Base-by-base conservation (phyloP, 495 filamentous ascomycete species). In the Thozetella sp. region DNA sequence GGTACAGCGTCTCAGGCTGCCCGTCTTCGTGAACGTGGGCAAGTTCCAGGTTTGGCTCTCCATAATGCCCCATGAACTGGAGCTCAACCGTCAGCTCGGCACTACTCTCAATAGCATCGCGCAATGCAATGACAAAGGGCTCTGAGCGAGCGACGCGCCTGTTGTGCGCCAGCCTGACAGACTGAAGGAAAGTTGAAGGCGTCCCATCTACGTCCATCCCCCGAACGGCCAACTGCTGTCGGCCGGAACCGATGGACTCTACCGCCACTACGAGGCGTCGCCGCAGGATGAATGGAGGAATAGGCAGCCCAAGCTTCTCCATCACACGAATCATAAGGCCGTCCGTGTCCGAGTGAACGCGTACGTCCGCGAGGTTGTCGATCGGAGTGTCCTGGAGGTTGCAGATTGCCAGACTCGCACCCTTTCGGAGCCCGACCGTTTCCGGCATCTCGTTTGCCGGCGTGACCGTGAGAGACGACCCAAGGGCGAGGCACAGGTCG, bases 21-120 rank as follows among this genome's bases (percentile, higher is more conserved):
- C n/a, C 34, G 51, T 22, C 20, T 52, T 19, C 19, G 4, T 57
- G 57, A 59, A 57, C 58, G 56, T 75, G 64, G 1, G 46, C 53
- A 30, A 78, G 56, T 52, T 70, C 67, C 17, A 73, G 46, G 51
- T 72, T 75, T 0, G 75, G 77, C 63, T 82, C 78, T 17, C 67
- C 63, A 53, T 80, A 80, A 56, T 80, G 66, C 1, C 76, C 76
- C 73, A 80, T 80, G 26, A 80, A 80, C 60, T 80, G 74, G 27
- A 80, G 61, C 53, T 74, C 70, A 12, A 80, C 54, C 53, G 60
- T 73, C 37, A 73, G 55, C 15, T 54, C 2, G 4, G 57, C 63
- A 11, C 62, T 71, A 9, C 30, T 25, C n/a, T 73, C 71, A 17
- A 72, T 25, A 2, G 54, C 53, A 13, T 60, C 67, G 9, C 73